These are phyloP conservation scores for Bremia lactucae DNA, from an alignment of 352 stramenopile genomes.

Conservation along the genomic window DNA sequence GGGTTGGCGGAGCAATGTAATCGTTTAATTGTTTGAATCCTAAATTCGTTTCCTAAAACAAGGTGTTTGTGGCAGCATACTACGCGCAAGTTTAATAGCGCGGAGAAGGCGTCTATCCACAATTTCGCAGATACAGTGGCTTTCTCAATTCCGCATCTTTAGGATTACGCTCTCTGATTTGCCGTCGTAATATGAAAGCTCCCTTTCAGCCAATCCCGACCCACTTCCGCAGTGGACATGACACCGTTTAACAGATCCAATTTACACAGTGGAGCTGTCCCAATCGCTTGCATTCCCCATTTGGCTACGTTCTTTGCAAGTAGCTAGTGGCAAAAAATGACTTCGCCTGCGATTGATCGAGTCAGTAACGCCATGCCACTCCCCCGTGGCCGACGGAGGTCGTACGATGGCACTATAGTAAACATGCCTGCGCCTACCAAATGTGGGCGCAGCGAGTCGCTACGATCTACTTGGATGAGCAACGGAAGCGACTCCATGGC, in stretches of 20 bases:
- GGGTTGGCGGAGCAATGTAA: too few relatives aligned
- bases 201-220: background rate
- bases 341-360: background rate
- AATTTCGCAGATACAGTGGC: too few relatives aligned
- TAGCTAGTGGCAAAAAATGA: too few relatives aligned
- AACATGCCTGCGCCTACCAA: constrained; percentile 9
- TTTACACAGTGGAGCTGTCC: background rate
- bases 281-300: constrained; percentile 10
- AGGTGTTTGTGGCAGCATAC: too few relatives aligned
- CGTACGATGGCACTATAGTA: background rate
- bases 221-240: background rate
- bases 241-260: background rate
- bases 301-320: too few relatives aligned
- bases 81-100: too few relatives aligned
- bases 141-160: too few relatives aligned
- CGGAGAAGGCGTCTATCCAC: too few relatives aligned
- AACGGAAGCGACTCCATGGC: constrained; percentile 16
- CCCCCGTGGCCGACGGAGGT: constrained; percentile 5
- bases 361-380: constrained; percentile 6
- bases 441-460: constrained; percentile 18
- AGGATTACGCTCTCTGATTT: too few relatives aligned
- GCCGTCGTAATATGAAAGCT: too few relatives aligned
- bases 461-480: constrained; percentile 31
- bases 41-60: too few relatives aligned
- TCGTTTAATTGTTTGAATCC: too few relatives aligned